phyloP scores from a whole-genome alignment of 495 filamentous ascomycete species.

The Podospora sp. region DNA sequence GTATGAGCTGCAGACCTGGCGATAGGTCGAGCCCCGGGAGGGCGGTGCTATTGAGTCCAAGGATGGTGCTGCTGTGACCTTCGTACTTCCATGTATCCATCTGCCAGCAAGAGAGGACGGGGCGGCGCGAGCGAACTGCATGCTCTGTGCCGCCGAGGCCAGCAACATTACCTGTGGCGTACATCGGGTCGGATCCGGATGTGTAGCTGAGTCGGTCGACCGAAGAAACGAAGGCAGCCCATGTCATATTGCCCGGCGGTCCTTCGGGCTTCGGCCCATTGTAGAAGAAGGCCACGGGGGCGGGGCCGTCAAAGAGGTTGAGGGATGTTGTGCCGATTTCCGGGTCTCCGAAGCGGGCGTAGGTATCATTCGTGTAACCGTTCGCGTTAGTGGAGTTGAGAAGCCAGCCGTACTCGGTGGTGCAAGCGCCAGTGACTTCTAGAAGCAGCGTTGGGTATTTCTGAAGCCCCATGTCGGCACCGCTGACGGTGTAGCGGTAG shows the following conservation, averaged over 20 bases:
- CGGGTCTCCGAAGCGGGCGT: constrained; percentile 19
- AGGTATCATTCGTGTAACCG: constrained; percentile 21
- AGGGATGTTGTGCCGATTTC: background rate
- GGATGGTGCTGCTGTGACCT: constrained; percentile 26
- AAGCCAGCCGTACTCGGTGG: constrained; percentile 38
- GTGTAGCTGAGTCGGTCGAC: constrained; percentile 36
- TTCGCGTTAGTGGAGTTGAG: constrained; percentile 4
- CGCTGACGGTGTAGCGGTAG: constrained; percentile 39
- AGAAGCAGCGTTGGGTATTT: constrained; percentile 34
- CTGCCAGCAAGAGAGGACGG: constrained; percentile 41
- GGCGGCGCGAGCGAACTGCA: constrained; percentile 26
- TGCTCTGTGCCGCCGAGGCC: constrained; percentile 18
- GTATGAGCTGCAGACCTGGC: constrained; percentile 21
- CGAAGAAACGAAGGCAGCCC: constrained; percentile 36
- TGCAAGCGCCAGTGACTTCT: constrained; percentile 38
- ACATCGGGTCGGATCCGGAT: constrained; percentile 34
- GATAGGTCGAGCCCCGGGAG: constrained; percentile 28
- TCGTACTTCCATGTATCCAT: constrained; percentile 36
- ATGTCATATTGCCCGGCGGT: constrained; percentile 32
- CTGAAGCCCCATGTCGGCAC: constrained; percentile 42
- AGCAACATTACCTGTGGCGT: background rate
- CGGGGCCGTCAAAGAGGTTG: constrained; percentile 24
- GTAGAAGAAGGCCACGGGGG: constrained; percentile 22
- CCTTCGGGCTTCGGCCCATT: background rate
- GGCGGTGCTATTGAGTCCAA: constrained; percentile 18